Percentiles rank a stretch among this genome's conserved stretches.
Evolutionary conservation across 2,329 filamentous ascomycete genomes (phyloP).

Genomic region (Ustulina deusta): DNA sequence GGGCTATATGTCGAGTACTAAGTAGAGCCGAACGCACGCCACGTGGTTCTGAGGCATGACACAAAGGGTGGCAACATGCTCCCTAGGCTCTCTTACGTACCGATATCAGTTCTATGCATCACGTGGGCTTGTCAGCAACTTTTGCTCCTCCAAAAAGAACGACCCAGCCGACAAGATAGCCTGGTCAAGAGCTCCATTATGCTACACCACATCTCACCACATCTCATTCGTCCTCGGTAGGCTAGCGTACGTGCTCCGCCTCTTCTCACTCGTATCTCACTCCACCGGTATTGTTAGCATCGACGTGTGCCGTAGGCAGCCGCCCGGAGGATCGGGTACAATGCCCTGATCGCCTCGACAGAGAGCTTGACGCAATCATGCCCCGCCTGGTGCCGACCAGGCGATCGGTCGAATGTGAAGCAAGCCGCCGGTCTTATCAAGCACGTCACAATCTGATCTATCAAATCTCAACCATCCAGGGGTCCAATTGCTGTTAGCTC

Average conservation of each 20-base stretch:
- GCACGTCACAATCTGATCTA: not conserved
- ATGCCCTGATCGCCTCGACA: not conserved
- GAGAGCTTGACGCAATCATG: not conserved
- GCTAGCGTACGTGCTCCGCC: not conserved
- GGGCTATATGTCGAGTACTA: not conserved
- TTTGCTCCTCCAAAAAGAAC: not conserved
- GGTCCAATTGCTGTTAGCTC: not conserved
- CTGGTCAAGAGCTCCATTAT: not conserved
- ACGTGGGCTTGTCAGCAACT: not conserved
- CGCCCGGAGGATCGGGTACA: not conserved
- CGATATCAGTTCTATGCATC: not conserved
- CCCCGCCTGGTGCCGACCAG: not conserved
- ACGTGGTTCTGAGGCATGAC: slow-evolving; percentile 6
- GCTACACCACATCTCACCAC: slow-evolving; percentile 1
- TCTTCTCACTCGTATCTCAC: not conserved
- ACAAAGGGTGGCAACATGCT: not conserved
- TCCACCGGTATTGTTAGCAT: not conserved
- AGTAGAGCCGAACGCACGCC: not conserved
- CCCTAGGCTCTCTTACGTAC: not conserved
- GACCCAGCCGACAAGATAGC: not conserved
- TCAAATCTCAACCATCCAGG: not conserved
- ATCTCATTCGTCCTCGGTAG: not conserved
- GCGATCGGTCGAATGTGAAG: not conserved
- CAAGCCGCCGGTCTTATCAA: not conserved
- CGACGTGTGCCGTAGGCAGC: not conserved